Percentiles rank a stretch among this genome's conserved stretches.
Conservation (phyloP, 2,329 filamentous ascomycete species). For the Monosporascus ibericus region DNA sequence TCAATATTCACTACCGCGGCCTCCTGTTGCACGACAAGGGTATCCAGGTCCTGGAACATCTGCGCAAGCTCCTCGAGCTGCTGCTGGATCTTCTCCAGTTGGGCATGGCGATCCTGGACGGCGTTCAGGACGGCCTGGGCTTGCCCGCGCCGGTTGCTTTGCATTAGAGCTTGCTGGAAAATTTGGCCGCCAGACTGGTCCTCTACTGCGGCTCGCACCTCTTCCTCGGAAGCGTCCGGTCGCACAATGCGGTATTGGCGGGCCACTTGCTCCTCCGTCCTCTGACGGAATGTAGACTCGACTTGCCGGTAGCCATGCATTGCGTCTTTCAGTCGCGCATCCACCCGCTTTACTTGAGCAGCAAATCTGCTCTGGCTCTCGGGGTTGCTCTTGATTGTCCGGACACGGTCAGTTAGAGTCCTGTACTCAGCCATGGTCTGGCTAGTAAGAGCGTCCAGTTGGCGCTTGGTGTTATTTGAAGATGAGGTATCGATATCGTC, state of each 20-base stretch:
- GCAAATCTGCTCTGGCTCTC: slow-evolving; percentile 71
- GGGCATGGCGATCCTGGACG: slow-evolving; percentile 76
- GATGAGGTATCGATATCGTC: slow-evolving; percentile 67
- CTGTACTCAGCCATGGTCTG: slow-evolving; percentile 83
- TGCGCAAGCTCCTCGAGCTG: slow-evolving; percentile 83
- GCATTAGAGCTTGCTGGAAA: slow-evolving; percentile 81
- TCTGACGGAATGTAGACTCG: slow-evolving; percentile 74
- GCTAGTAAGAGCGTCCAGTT: slow-evolving; percentile 67
- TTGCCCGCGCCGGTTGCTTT: slow-evolving; percentile 74
- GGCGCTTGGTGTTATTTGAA: slow-evolving; percentile 57
- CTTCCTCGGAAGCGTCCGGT: slow-evolving; percentile 70
- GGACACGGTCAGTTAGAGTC: slow-evolving; percentile 70
- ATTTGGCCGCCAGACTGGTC: slow-evolving; percentile 68
- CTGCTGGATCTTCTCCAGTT: slow-evolving; percentile 85
- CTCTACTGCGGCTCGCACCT: slow-evolving; percentile 73
- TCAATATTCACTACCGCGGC: slow-evolving; percentile 75
- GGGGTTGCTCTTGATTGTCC: slow-evolving; percentile 73
- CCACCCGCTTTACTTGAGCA: slow-evolving; percentile 74
- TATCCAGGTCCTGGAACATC: slow-evolving; percentile 85
- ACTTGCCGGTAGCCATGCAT: slow-evolving; percentile 77
- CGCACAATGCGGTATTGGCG: slow-evolving; percentile 87
- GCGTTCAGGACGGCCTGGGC: slow-evolving; percentile 73
- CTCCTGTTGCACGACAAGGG: slow-evolving; percentile 81
- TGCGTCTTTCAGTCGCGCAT: slow-evolving; percentile 71
- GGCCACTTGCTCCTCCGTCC: slow-evolving; percentile 75